Evolutionary conservation across 2,329 filamentous ascomycete species (phyloP).

Genomic region (Colletotrichum orbiculare): DNA sequence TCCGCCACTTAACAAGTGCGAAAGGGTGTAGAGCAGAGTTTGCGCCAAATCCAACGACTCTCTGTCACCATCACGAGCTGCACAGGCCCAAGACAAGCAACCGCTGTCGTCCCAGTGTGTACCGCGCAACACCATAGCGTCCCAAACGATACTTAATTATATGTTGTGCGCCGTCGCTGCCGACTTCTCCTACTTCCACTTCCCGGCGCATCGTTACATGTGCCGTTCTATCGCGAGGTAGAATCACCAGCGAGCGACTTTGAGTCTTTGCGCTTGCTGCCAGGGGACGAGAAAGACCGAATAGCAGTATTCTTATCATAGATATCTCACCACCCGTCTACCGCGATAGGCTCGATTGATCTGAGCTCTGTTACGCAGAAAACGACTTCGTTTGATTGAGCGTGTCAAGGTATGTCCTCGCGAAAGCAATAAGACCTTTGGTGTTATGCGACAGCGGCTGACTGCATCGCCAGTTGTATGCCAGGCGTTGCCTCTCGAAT

Average conservation of each 20-base stretch:
- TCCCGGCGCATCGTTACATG: conserved; percentile 55
- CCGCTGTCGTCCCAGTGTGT: not conserved
- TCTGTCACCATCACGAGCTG: conserved; percentile 12
- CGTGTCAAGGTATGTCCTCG: conserved; percentile 16
- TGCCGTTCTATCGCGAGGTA: conserved; percentile 54
- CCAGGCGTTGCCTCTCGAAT: conserved; percentile 15
- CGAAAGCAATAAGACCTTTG: not conserved
- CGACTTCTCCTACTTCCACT: conserved; percentile 36
- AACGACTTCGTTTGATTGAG: conserved; percentile 1
- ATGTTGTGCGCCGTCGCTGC: conserved; percentile 29
- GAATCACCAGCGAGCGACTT: conserved; percentile 68
- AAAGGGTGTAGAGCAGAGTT: conserved; percentile 13
- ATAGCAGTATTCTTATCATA: conserved; percentile 24
- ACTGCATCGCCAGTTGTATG: conserved; percentile 32
- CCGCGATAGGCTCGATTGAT: conserved; percentile 3
- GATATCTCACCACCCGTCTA: conserved; percentile 1
- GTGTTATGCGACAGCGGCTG: conserved; percentile 1
- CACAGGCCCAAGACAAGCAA: conserved; percentile 6
- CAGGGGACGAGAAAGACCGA: conserved; percentile 68
- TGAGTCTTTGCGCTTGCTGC: conserved; percentile 74
- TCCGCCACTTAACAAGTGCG: conserved; percentile 5
- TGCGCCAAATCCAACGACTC: not conserved
- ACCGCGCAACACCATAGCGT: conserved; percentile 1
- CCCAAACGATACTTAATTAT: conserved; percentile 5
- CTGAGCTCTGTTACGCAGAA: conserved; percentile 5